Base-by-base conservation (phyloP, 768 basidiomycete species). In the Gautieria morchelliformis region DNA sequence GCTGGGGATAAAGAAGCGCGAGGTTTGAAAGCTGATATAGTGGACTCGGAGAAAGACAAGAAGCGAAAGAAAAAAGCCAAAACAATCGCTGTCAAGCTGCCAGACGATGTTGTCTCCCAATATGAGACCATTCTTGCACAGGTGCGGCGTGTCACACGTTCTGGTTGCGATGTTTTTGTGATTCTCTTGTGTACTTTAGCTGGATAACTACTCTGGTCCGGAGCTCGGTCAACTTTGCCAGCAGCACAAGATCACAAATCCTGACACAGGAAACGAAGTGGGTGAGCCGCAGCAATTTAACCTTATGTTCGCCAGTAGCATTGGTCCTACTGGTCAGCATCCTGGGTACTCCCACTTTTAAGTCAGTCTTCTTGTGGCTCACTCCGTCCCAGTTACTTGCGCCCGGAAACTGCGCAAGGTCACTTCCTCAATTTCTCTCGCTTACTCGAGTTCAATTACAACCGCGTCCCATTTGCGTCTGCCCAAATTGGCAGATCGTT, bases 381-480 rank as follows among this genome's bases (percentile, higher is more conserved):
- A 55, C 30, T n/a, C 24, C 45, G 37, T 44, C 35, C 11, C 64
- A 93, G 93, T 47, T 98, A 82, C 73, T 85, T 99, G 53, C 93
- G 96, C 20, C 96, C 96, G 1, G 96, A 98, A 70, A 99, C 96
- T 0, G 95, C 96, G 0, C 95, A 98, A 67, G 93, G 95, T 54
- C 96, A 98, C 71, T 99, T 98, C 78, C 83, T 98, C 68, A 98
- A 98, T 78, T 99, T 99, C 75, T 84, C 85, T 61, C 89, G 95
- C 17, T 79, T 98, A 32, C 87, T 98, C 58, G 96, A 97, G 48
- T 98, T 95, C 81, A 98, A 98, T 78, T 96, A 98, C 68, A 90
- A 92, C 12, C 87, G 89, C 20, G 75, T 99, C 20, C 96, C 95
- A 0, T 99, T 98, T 67, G 96, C 95, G 12, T 96, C 93, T 46